Evolutionary conservation across 176 grass and related monocot species (phyloP).

Genomic region (Paspalum vaginatum): DNA sequence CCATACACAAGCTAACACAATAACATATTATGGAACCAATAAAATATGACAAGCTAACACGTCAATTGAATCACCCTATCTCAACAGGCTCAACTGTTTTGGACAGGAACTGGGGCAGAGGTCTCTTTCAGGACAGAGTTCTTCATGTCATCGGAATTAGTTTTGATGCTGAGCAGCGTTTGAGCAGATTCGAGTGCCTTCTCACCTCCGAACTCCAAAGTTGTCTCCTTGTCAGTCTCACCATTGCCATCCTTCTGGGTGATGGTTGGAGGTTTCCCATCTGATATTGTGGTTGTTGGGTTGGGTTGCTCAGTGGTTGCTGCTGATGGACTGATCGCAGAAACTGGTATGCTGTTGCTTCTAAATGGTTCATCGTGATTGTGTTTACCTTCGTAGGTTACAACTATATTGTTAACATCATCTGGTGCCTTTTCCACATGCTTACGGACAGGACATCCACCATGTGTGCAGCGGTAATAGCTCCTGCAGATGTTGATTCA

Average conservation of each 20-base stretch:
- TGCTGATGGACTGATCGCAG: constrained; percentile 36
- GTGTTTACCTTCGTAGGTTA: constrained; percentile 99
- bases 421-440: constrained; percentile 90
- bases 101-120: constrained; percentile 61
- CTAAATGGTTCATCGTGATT: constrained; percentile 72
- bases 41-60: constrained; percentile 55
- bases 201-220: constrained; percentile 63
- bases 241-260: constrained; percentile 36
- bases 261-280: constrained; percentile 43
- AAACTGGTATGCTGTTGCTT: constrained; percentile 41
- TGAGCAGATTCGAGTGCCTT: constrained; percentile 71
- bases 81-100: constrained; percentile 60
- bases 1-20: constrained; percentile 53
- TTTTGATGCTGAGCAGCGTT: constrained; percentile 67
- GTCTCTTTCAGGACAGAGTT: constrained; percentile 64
- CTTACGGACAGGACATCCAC: constrained; percentile 97
- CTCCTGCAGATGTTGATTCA: constrained; percentile 62
- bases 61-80: constrained; percentile 47
- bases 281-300: constrained; percentile 11
- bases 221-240: constrained; percentile 30
- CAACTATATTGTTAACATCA: constrained; percentile 76
- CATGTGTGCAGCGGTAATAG: constrained; percentile 95
- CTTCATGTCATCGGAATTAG: constrained; percentile 65
- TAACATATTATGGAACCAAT: constrained; percentile 41
- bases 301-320: constrained; percentile 40